Conservation (phyloP, 2,329 filamentous ascomycete genomes). For the Fusarium newnesense region DNA sequence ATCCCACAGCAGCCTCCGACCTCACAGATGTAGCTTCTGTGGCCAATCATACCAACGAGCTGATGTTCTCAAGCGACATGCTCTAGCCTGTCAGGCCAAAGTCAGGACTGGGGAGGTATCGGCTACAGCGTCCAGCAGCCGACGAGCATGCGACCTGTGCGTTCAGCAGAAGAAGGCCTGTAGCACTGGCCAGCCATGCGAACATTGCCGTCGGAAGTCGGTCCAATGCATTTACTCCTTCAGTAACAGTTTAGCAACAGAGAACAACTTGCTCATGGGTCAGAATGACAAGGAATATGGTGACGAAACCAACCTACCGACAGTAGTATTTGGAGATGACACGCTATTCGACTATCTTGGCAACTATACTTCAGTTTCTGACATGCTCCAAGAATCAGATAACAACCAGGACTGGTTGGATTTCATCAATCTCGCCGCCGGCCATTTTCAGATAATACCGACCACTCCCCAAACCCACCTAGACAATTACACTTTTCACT, state of each 20-base stretch:
- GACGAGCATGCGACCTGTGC: slow-evolving; percentile 2
- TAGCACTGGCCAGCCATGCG: background rate
- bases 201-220: background rate
- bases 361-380: background rate
- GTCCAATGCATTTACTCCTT: background rate
- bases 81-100: background rate
- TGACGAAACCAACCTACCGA: fast-evolving
- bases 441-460: background rate
- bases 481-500: background rate
- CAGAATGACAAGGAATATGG: no score
- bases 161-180: slow-evolving; percentile 1
- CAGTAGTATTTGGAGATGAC: background rate
- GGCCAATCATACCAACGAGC: background rate
- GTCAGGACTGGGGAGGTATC: fast-evolving
- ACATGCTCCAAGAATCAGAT: background rate
- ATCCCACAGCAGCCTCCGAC: background rate
- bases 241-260: fast-evolving
- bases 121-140: background rate
- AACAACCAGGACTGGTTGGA: background rate
- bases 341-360: background rate
- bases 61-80: background rate
- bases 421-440: background rate
- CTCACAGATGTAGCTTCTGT: background rate
- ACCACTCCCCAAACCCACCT: background rate
- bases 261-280: fast-evolving